Evolutionary conservation across 148 eudicot genomes (phyloP), one percentile per base, ranked within the genome.

Genomic region (Vaccinium corymbosum): DNA sequence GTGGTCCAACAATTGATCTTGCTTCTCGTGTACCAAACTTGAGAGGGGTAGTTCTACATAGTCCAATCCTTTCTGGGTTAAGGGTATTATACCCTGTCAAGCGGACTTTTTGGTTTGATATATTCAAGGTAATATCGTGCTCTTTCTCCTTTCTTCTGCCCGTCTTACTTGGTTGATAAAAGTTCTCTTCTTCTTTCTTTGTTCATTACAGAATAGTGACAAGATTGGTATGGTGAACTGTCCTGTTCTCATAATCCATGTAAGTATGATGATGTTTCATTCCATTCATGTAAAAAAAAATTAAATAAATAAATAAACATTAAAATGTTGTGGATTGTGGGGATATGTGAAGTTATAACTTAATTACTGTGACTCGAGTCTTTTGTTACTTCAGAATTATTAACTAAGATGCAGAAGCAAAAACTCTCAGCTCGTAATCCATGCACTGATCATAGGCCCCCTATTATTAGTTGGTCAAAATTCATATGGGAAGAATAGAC

Each of bases 1-100:
- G 98, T 84, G 98, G 98, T 53, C 98, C 98, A 73, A 94, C 98
- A 10, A 81, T 93, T 84, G 95, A 96, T 87, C 95, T 96, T 76
- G 98, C 98, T 80, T 92, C 98, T 76, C 98, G 94, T 22, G 52
- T 89, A 52, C 94, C 98, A 50, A 89, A 94, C 85, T 87, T 94
- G 77, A 90, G 97, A 92, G 98, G 97, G 56, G 98, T 94, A 51
- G 97, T 96, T 83, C 90, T 96, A 79, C 98, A 96, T 83, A 94
- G 98, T 87, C 98, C 98, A 48, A 94, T 96, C 51, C 88, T 92
- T 53, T 96, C 98, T 80, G 98, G 98, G 49, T 84, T 96, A 66
- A 90, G 98, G 84, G 98, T 96, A 77, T 87, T 96, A 75, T 92
- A 94, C 86, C 92, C 98, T 85, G 94, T 90, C 76, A 96, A 92